A percentile compares a stretch with the other conserved stretches of the same genome.
phyloP scores from a whole-genome alignment of 2,329 filamentous ascomycete genomes.

The Epichloe sylvatica region DNA sequence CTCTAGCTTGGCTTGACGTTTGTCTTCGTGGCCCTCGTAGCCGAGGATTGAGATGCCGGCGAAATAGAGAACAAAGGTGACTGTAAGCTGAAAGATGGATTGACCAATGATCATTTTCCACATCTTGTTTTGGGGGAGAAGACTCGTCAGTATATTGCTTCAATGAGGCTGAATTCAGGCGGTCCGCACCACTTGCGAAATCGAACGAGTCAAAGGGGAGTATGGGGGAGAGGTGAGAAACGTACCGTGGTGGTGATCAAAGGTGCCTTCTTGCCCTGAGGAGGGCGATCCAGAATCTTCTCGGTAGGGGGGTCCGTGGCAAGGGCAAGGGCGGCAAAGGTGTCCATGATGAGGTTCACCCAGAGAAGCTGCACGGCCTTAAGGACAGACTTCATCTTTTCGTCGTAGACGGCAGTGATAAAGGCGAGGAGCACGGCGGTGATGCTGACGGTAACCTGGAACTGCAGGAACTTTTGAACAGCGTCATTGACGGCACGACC shows the following conservation, averaged over 20 bases:
- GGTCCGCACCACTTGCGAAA: too few relatives aligned
- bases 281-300: conserved; percentile 39
- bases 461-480: conserved; percentile 63
- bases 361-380: conserved; percentile 85
- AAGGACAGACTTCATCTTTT: conserved; percentile 57
- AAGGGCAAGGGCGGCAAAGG: conserved; percentile 75
- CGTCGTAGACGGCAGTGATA: conserved; percentile 65
- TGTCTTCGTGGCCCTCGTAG: conserved; percentile 49
- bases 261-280: conserved; percentile 50
- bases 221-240: conserved; percentile 13
- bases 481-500: conserved; percentile 65
- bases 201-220: too few relatives aligned
- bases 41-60: conserved; percentile 40
- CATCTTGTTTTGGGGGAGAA: conserved; percentile 62
- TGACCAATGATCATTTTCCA: conserved; percentile 99
- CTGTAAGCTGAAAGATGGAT: conserved; percentile 72
- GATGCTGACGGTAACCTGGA: conserved; percentile 78
- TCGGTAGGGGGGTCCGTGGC: conserved; percentile 65
- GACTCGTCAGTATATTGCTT: background rate
- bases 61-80: conserved; percentile 67
- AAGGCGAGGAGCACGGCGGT: conserved; percentile 82
- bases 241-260: conserved; percentile 46
- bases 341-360: conserved; percentile 98
- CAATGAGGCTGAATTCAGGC: too few relatives aligned
- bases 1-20: conserved; percentile 15